These are phyloP conservation scores for Mentha longifolia DNA, from an alignment of 257 asterid genomes.

Conservation along the genomic window DNA sequence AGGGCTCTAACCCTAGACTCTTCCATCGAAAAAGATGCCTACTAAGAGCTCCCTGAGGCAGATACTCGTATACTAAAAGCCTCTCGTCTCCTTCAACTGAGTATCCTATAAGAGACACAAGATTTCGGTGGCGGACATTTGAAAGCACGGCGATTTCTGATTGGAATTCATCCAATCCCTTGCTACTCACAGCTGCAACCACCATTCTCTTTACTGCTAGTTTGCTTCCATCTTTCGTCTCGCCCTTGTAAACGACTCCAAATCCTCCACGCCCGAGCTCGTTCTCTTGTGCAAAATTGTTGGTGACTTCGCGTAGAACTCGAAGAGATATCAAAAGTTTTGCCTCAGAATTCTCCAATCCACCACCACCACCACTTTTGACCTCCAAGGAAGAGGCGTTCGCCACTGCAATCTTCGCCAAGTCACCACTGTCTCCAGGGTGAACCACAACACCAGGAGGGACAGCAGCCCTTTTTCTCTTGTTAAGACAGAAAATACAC, in stretches of 20 bases:
- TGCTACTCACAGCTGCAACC: conserved; percentile 48
- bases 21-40: conserved; percentile 75
- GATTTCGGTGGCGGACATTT: conserved; percentile 74
- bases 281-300: conserved; percentile 58
- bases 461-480: conserved; percentile 29
- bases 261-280: conserved; percentile 88
- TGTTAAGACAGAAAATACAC: conserved; percentile 41
- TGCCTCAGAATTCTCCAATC: conserved; percentile 42
- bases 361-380: conserved; percentile 30
- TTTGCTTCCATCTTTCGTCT: conserved; percentile 53
- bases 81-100: conserved; percentile 67
- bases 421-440: conserved; percentile 44
- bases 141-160: conserved; percentile 84
- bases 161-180: conserved; percentile 68
- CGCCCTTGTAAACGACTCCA: conserved; percentile 78
- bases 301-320: conserved; percentile 57
- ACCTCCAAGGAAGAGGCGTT: conserved; percentile 39
- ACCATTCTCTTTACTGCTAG: conserved; percentile 87
- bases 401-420: conserved; percentile 43
- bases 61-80: conserved; percentile 74
- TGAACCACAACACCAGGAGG: conserved; percentile 40
- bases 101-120: conserved; percentile 75
- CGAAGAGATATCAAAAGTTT: conserved; percentile 51
- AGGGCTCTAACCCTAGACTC: conserved; percentile 54
- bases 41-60: conserved; percentile 82